These are phyloP conservation scores for Claviceps citrina DNA, from an alignment of 2,329 filamentous ascomycete genomes.

Conservation along the genomic window DNA sequence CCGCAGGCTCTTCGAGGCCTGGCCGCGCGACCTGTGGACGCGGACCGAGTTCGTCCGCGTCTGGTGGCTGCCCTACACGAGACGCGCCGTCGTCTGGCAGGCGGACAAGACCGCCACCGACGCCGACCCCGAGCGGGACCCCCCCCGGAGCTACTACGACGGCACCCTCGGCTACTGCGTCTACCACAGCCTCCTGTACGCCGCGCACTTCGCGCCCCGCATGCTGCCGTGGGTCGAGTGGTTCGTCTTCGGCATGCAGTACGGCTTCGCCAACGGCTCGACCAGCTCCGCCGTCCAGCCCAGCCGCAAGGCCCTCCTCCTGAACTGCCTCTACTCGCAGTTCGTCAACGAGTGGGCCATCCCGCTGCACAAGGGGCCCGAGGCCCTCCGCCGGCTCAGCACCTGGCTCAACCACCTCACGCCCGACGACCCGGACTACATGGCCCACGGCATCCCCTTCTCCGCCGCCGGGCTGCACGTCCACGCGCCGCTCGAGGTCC, in stretches of 20 bases:
- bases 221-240: conserved; percentile 82
- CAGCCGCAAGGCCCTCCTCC: conserved; percentile 64
- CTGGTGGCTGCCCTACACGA: conserved; percentile 95
- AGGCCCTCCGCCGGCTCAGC: conserved; percentile 67
- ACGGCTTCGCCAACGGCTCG: conserved; percentile 63
- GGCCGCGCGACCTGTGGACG: conserved; percentile 65
- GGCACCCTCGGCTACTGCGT: conserved; percentile 69
- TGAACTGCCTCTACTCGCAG: conserved; percentile 98
- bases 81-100: conserved; percentile 75
- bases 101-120: conserved; percentile 62
- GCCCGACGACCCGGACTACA: conserved; percentile 48
- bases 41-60: conserved; percentile 78
- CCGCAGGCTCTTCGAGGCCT: conserved; percentile 49
- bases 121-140: conserved; percentile 36
- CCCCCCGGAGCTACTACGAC: conserved; percentile 64
- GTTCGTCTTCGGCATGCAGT: conserved; percentile 96
- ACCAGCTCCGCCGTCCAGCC: conserved; percentile 64
- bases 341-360: conserved; percentile 98
- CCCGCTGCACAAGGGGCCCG: conserved; percentile 70
- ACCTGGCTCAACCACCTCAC: conserved; percentile 61
- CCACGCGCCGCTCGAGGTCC: conserved; percentile 85
- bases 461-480: conserved; percentile 66
- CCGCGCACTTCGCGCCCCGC: conserved; percentile 61
- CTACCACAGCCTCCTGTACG: conserved; percentile 79
- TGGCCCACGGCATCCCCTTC: conserved; percentile 59